A percentile compares a stretch with the other conserved stretches of the same genome.
Conservation (phyloP, 2,329 filamentous ascomycete species). For the Colletotrichum sp. region DNA sequence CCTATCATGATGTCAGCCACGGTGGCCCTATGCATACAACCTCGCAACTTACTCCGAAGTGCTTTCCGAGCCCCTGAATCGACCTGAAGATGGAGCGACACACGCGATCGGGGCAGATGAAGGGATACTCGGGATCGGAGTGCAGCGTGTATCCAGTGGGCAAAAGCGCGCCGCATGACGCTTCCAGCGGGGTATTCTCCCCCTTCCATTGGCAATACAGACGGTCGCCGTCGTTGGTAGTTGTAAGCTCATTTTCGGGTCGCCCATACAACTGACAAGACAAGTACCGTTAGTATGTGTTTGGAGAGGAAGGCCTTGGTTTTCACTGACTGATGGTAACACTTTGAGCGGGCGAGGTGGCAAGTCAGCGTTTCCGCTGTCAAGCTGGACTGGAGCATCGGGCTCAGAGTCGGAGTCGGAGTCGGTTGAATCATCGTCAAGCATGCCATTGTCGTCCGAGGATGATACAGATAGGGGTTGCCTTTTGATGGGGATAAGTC, state of each 20-base stretch:
- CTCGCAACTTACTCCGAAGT: constrained; percentile 22
- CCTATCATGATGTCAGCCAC: constrained; percentile 7
- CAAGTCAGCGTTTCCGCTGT: background rate
- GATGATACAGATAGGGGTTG: background rate
- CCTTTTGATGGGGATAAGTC: background rate
- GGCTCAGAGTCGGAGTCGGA: background rate
- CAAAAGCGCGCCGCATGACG: constrained; percentile 32
- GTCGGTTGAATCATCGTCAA: background rate
- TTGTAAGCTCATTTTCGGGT: background rate
- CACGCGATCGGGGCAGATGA: constrained; percentile 41
- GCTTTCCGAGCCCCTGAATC: constrained; percentile 23
- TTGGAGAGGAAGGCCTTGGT: background rate
- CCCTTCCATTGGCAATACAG: background rate
- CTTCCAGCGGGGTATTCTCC: background rate
- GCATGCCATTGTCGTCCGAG: background rate
- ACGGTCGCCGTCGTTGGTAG: background rate
- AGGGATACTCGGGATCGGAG: constrained; percentile 26
- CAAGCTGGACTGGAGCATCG: background rate
- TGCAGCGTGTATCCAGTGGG: constrained; percentile 35
- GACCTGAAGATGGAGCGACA: constrained; percentile 34
- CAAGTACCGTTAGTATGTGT: background rate
- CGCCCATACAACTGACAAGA: background rate
- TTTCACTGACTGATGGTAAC: background rate
- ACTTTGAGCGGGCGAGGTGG: background rate
- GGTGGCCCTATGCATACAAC: background rate